These are phyloP conservation scores for Phytophthora sp. DNA, from an alignment of 352 stramenopile species.

Conservation along the genomic window DNA sequence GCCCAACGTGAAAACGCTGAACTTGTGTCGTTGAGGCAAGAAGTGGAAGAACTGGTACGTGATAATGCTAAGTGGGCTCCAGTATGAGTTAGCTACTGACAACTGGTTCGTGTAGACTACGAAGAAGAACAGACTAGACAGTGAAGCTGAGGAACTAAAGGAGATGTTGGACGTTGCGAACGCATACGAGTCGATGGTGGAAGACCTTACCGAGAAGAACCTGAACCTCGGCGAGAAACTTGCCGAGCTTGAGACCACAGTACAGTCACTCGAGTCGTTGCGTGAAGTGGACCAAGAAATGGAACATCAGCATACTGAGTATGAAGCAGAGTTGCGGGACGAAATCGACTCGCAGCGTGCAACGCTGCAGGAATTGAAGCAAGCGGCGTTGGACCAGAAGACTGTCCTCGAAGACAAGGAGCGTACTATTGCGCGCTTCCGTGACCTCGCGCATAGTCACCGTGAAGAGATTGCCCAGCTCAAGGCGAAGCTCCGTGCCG, in stretches of 20 bases:
- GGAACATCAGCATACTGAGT: slow-evolving; percentile 88
- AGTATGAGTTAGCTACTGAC: slow-evolving; percentile 13
- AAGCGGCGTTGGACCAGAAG: slow-evolving; percentile 54
- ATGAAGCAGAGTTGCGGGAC: slow-evolving; percentile 73
- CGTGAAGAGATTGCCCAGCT: slow-evolving; percentile 80
- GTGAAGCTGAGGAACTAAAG: slow-evolving; percentile 85
- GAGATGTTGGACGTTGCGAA: slow-evolving; percentile 87
- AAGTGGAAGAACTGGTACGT: slow-evolving; percentile 77
- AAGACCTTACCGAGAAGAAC: slow-evolving; percentile 90
- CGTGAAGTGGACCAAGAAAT: slow-evolving; percentile 89
- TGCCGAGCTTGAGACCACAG: slow-evolving; percentile 72
- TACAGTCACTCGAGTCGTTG: slow-evolving; percentile 78
- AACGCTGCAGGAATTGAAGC: slow-evolving; percentile 66
- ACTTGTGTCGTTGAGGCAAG: slow-evolving; percentile 62
- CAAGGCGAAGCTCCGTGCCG: slow-evolving; percentile 73
- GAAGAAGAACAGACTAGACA: slow-evolving; percentile 63
- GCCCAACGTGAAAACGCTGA: slow-evolving; percentile 76
- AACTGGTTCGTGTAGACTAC: slow-evolving; percentile 38
- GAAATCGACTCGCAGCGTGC: slow-evolving; percentile 73
- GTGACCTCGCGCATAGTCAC: slow-evolving; percentile 67
- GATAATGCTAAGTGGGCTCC: neutral
- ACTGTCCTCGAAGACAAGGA: slow-evolving; percentile 79
- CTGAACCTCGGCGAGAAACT: slow-evolving; percentile 83
- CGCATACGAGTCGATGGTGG: slow-evolving; percentile 89
- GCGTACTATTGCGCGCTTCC: slow-evolving; percentile 81